Base-by-base conservation (phyloP, 257 asterid genomes). In the Forsythia suspensa region DNA sequence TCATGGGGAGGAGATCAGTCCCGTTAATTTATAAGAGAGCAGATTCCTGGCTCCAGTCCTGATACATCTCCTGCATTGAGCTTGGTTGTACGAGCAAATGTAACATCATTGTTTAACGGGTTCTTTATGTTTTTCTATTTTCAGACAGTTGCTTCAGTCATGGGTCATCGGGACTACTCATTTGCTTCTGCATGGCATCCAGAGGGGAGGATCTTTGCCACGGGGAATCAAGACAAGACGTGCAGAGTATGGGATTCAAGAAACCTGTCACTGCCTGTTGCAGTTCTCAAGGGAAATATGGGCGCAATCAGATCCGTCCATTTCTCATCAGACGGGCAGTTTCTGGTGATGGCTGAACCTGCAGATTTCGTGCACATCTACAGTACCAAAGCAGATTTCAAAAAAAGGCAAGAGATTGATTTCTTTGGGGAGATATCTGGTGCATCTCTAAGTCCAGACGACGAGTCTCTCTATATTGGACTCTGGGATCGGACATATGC, bases 181-280 rank as follows among this genome's bases (percentile, higher is more conserved):
- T 90, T 90, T 51, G 94, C 97, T 36, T 85, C 94, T 10, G 92
- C 92, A 70, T 92, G 97, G 96, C 94, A 92, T 71, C 96, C 96
- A 0, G 89, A 83, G 0, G 92, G 96, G 37, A 70, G 77, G 51
- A 79, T 87, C 11, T 92, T 92, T 61, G 97, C 97, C 10, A 92
- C 96, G 0, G 97, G 97, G 71, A 92, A 92, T 85, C 97, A 92
- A 80, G 97, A 92, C 78, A 92, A 86, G 82, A 90, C 96, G 0
- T 90, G 96, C 84, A 80, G 92, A 69, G 91, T 92, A 4, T 90
- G 96, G 96, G 97, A 92, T 65, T 67, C 88, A 71, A 83, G 97
- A 81, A 90, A 90, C 74, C 83, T 90, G 39, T 78, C 87, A 6
- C 36, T 18, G 63, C 85, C 96, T 13, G 65, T 74, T 0, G 88